Base-by-base conservation (phyloP, 2,329 filamentous ascomycete species). In the Mollisia scopiformis region DNA sequence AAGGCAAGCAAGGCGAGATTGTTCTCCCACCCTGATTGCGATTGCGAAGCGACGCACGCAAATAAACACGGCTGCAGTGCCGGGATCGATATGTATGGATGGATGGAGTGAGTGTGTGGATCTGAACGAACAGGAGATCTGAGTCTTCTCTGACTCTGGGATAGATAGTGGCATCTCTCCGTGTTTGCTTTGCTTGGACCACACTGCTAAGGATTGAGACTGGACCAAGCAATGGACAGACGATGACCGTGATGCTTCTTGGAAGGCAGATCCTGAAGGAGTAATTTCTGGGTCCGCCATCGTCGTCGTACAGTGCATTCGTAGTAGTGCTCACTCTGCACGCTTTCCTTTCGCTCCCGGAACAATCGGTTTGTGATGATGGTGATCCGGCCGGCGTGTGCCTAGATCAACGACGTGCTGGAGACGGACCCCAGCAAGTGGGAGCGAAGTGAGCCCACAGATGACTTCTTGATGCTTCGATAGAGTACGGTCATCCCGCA, bases 51-150 rank as follows among this genome's bases (percentile, higher is more conserved):
- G 39, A 43, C 6, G 23, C 39, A 37, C 2, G 5, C 16, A 39
- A 3, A 8, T 39, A 13, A n/a, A n/a, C n/a, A n/a, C n/a, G n/a
- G n/a, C n/a, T n/a, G n/a, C n/a, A n/a, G n/a, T n/a, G n/a, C n/a
- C n/a, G n/a, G n/a, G n/a, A n/a, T n/a, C n/a, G n/a, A n/a, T n/a
- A n/a, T n/a, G n/a, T n/a, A n/a, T n/a, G n/a, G n/a, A n/a, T n/a
- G n/a, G n/a, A n/a, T n/a, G n/a, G n/a, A n/a, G n/a, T n/a, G n/a
- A n/a, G n/a, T n/a, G n/a, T n/a, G n/a, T n/a, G n/a, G n/a, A n/a
- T n/a, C n/a, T n/a, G n/a, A n/a, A n/a, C n/a, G n/a, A n/a, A n/a
- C 23, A 47, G 43, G 43, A 47, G 43, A 47, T 27, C 41, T 47
- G 23, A 27, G 43, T n/a, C n/a, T n/a, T n/a, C n/a, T n/a, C n/a